Conservation (phyloP, 2,329 filamentous ascomycete genomes). For the Scedosporium apiospermum region DNA sequence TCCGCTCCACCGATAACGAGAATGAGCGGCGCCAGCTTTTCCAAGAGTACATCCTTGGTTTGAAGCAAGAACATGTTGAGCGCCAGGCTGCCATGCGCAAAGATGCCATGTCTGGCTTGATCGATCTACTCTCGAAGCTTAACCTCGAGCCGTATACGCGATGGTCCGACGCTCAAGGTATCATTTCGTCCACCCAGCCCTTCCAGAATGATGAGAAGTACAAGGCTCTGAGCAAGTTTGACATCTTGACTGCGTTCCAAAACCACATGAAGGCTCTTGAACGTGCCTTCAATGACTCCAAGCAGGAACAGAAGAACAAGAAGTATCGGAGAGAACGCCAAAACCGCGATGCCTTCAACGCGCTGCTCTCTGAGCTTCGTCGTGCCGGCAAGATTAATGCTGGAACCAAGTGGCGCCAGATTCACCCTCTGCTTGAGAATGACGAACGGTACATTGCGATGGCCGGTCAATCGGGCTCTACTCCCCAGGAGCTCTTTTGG, state of each 20-base stretch:
- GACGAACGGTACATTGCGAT: conserved; percentile 79
- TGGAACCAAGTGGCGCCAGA: conserved; percentile 79
- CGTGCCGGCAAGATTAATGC: conserved; percentile 76
- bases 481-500: conserved; percentile 89
- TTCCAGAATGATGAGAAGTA: conserved; percentile 81
- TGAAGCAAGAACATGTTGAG: conserved; percentile 74
- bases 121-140: conserved; percentile 66
- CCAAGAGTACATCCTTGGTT: conserved; percentile 80
- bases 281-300: conserved; percentile 80
- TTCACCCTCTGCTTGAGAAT: conserved; percentile 63
- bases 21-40: conserved; percentile 82
- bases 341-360: conserved; percentile 71
- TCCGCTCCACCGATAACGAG: conserved; percentile 82
- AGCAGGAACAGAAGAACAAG: conserved; percentile 76
- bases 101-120: conserved; percentile 75
- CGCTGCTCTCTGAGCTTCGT: conserved; percentile 65
- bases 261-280: conserved; percentile 91
- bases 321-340: conserved; percentile 77
- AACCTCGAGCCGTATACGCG: conserved; percentile 87
- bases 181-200: conserved; percentile 66
- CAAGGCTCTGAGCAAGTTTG: conserved; percentile 73
- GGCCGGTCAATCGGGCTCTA: conserved; percentile 75
- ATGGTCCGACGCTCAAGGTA: conserved; percentile 81
- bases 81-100: conserved; percentile 63
- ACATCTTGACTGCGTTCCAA: conserved; percentile 88